Base-by-base conservation (phyloP, 1,139 yeast species). In the Hyphopichia burtonii region DNA sequence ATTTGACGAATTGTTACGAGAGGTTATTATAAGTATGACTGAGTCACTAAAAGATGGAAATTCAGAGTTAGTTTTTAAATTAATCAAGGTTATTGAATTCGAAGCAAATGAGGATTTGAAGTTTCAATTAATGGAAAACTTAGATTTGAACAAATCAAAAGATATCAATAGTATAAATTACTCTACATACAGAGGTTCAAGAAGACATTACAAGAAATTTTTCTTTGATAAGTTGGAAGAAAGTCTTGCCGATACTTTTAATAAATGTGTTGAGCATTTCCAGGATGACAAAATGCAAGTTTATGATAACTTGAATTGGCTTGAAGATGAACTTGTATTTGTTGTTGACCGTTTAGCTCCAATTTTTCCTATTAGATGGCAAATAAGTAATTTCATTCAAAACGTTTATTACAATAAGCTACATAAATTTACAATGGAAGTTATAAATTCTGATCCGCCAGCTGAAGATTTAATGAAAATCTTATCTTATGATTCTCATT, bases 21-120 rank as follows among this genome's bases (percentile, higher is more conserved):
- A 80, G 45, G 71, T 78, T n/a, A 83, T 83, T 15, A 74, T 71
- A 33, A 80, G 80, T 43, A 53, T 86, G 36, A 80, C 91, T 3
- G 96, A 88, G 56, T 74, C 84, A 7, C 72, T 85, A 2, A 81
- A 86, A 47, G 81, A 78, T 23, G 84, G 82, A 1, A 88, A 91
- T 57, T 63, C 66, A 27, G 80, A 85, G 23, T 67, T 90, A 48
- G 82, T 88, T 1, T 83, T 82, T 36, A 80, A 93, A 43, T 61
- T 87, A 38, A 81, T 90, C 32, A 85, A 87, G 50, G 78, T 94
- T 23, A 73, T 94, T 34, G 95, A 90, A 48, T 76, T 70, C 49
- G 99, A 94, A 59, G 86, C 86, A 49, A 71, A 76, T 33, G 90
- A 86, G 54, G 99, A 93, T 55, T 61, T 82, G 46, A 82, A 83